Percentiles rank a stretch among this genome's conserved stretches.
Conservation (phyloP, 495 filamentous ascomycete genomes). For the Jackrogersella minutella region DNA sequence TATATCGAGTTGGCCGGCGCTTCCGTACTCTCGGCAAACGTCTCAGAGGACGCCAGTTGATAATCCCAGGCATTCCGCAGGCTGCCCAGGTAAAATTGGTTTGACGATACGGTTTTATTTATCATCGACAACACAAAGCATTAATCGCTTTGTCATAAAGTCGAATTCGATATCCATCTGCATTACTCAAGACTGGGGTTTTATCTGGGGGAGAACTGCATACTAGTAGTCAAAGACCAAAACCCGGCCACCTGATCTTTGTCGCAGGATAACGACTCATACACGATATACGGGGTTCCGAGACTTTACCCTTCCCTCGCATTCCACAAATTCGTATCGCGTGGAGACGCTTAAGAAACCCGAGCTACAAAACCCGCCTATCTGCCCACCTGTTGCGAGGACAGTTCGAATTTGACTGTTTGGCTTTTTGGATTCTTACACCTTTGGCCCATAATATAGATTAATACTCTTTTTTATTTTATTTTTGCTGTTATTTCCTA, state of each 20-base stretch:
- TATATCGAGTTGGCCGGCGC: slow-evolving; percentile 31
- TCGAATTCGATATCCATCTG: slow-evolving; percentile 1
- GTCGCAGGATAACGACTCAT: slow-evolving; percentile 42
- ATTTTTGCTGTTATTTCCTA: slow-evolving; percentile 14
- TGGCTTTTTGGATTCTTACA: slow-evolving; percentile 24
- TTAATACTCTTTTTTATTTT: slow-evolving; percentile 17
- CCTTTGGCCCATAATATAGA: slow-evolving; percentile 25
- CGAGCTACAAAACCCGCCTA: slow-evolving; percentile 47
- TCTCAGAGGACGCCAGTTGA: neutral
- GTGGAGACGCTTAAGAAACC: slow-evolving; percentile 39
- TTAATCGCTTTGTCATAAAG: neutral
- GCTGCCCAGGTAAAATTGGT: neutral
- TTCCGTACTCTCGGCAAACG: slow-evolving; percentile 25
- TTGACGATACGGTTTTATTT: neutral
- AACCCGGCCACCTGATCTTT: slow-evolving; percentile 30
- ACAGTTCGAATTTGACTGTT: slow-evolving; percentile 22
- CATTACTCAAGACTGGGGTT: slow-evolving; percentile 8
- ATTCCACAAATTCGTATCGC: slow-evolving; percentile 49
- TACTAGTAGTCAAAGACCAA: slow-evolving; percentile 16
- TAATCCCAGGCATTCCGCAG: slow-evolving; percentile 4
- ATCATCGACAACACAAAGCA: neutral
- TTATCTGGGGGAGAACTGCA: slow-evolving; percentile 8
- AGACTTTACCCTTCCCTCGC: slow-evolving; percentile 45
- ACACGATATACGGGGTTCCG: slow-evolving; percentile 42
- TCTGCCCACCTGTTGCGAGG: slow-evolving; percentile 41